Evolutionary conservation across 2,329 filamentous ascomycete species (phyloP).

Genomic region (Ophiostoma himal-ulmi): DNA sequence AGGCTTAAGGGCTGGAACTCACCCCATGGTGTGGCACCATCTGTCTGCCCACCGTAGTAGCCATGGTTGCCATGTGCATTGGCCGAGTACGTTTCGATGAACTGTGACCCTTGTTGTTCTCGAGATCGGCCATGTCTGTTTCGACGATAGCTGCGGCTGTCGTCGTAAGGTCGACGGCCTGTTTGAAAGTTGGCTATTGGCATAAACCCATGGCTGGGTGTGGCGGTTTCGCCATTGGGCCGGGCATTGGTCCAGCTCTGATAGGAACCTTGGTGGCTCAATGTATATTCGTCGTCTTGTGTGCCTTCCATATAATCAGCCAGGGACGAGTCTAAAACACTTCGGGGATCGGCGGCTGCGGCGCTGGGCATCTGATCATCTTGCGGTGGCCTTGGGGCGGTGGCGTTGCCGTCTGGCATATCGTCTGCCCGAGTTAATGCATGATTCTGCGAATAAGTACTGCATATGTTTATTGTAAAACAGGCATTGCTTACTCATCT

Average conservation of each 20-base stretch:
- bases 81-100: not conserved
- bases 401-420: not conserved
- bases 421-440: not conserved
- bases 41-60: not conserved
- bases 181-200: too few species aligned
- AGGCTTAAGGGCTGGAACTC: not conserved
- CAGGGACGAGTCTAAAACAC: not conserved
- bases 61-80: not conserved
- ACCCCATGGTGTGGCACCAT: not conserved
- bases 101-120: not conserved
- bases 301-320: not conserved
- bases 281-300: not conserved
- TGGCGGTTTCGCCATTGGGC: not conserved
- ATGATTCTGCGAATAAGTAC: not conserved
- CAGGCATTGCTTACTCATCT: not conserved
- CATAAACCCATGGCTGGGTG: too few species aligned
- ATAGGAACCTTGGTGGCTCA: not conserved
- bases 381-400: not conserved
- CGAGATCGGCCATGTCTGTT: not conserved
- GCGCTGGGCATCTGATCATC: not conserved
- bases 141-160: not conserved
- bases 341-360: not conserved
- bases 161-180: too few species aligned
- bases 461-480: not conserved
- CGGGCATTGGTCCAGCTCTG: not conserved